Percentiles rank a stretch among this genome's conserved stretches.
phyloP scores from a whole-genome alignment of 176 grass and related monocot species.

The Carex kokanica region DNA sequence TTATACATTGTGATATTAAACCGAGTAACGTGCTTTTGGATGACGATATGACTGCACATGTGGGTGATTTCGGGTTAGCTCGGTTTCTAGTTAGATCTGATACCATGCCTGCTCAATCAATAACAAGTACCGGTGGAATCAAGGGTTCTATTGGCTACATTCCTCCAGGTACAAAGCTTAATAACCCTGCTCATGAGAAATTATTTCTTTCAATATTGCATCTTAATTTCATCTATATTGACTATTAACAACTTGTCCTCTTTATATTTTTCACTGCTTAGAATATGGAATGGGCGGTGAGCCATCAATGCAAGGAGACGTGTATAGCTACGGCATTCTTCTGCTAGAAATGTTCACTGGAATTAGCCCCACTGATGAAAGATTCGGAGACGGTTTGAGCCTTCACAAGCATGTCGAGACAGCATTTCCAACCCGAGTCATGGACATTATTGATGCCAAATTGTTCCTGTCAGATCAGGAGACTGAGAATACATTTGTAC shows the following conservation, averaged over 20 bases:
- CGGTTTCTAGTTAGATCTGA: conserved; percentile 26
- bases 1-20: conserved; percentile 56
- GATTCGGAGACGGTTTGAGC: too few relatives aligned
- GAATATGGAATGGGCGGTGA: too few relatives aligned
- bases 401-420: too few relatives aligned
- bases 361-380: too few relatives aligned
- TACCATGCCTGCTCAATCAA: background rate
- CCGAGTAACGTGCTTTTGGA: conserved; percentile 51
- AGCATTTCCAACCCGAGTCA: too few relatives aligned
- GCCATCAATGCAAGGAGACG: too few relatives aligned
- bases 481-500: too few relatives aligned
- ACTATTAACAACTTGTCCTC: too few relatives aligned
- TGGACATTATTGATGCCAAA: too few relatives aligned
- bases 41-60: conserved; percentile 29
- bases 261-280: too few relatives aligned
- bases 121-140: conserved; percentile 8
- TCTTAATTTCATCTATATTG: background rate
- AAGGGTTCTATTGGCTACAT: conserved; percentile 48
- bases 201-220: background rate
- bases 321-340: background rate
- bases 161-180: conserved; percentile 35
- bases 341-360: too few relatives aligned
- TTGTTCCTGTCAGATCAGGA: too few relatives aligned
- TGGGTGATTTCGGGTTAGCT: conserved; percentile 51
- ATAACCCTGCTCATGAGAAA: background rate